Percentiles rank a stretch among this genome's conserved stretches.
Conservation (phyloP, 306 rosid genomes). For the Canavalia ensiformis region DNA sequence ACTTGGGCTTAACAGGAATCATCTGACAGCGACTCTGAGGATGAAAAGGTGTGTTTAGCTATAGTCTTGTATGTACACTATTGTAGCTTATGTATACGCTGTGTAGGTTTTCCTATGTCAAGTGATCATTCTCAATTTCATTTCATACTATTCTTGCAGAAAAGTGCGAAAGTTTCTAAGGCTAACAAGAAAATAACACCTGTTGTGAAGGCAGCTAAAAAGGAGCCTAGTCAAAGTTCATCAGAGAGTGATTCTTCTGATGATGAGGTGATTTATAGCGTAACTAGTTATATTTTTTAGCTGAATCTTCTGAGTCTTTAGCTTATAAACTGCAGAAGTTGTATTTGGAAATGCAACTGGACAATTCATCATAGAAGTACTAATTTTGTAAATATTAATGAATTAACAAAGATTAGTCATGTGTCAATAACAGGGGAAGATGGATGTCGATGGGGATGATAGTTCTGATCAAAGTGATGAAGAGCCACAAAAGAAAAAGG, state of each 20-base stretch:
- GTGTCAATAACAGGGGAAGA: slow-evolving; percentile 48
- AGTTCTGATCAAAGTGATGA: slow-evolving; percentile 66
- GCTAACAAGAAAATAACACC: slow-evolving; percentile 43
- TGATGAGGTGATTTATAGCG: slow-evolving; percentile 44
- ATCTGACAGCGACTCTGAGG: slow-evolving; percentile 34
- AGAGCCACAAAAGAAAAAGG: slow-evolving; percentile 60
- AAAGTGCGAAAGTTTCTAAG: slow-evolving; percentile 38
- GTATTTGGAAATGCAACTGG: neutral
- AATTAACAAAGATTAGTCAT: neutral
- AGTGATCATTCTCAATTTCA: neutral
- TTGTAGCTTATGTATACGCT: neutral
- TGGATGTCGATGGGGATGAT: slow-evolving; percentile 59
- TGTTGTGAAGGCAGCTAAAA: slow-evolving; percentile 45
- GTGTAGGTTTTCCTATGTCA: neutral
- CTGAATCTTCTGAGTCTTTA: neutral
- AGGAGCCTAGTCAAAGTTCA: slow-evolving; percentile 50
- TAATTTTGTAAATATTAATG: neutral
- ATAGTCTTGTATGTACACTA: neutral
- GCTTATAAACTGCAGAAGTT: neutral
- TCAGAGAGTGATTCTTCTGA: slow-evolving; percentile 57
- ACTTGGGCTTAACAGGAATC: slow-evolving; percentile 21
- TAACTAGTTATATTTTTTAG: neutral
- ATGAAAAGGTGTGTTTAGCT: slow-evolving; percentile 15
- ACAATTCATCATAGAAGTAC: neutral
- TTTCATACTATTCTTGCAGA: slow-evolving; percentile 29